Percentiles rank a stretch among this genome's conserved stretches.
Evolutionary conservation across 1,284 basidiomycete species (phyloP).

Genomic region (Cryptococcus neoformans): DNA sequence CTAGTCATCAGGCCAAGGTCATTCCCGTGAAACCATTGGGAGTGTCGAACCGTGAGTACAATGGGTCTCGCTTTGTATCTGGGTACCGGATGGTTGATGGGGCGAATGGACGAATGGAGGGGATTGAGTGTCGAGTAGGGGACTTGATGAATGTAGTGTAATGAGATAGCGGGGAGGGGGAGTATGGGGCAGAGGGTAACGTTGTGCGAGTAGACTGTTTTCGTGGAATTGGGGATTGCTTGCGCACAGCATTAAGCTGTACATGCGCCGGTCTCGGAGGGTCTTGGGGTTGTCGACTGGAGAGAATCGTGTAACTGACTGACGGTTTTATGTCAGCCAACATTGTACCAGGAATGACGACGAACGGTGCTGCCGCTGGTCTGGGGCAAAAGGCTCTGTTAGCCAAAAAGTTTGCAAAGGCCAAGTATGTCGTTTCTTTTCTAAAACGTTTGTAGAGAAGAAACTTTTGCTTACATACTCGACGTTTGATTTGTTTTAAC

Average conservation of each 20-base stretch:
- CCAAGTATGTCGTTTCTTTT: slow-evolving; percentile 58
- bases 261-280: neutral
- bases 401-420: slow-evolving; percentile 82
- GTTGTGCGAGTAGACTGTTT: neutral
- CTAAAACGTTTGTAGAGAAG: neutral
- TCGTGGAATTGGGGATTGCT: too few species aligned
- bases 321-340: slow-evolving; percentile 27
- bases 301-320: neutral
- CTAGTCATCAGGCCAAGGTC: slow-evolving; percentile 68
- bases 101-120: neutral
- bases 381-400: slow-evolving; percentile 82
- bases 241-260: too few species aligned
- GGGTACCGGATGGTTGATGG: neutral
- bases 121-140: neutral
- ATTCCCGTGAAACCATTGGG: slow-evolving; percentile 73
- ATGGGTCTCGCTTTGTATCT: neutral
- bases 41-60: slow-evolving; percentile 53
- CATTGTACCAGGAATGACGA: slow-evolving; percentile 44
- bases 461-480: neutral
- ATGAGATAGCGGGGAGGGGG: neutral
- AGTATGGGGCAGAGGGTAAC: neutral
- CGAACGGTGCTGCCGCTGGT: slow-evolving; percentile 53
- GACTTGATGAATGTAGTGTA: too few species aligned
- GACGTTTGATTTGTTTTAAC: slow-evolving; percentile 3
- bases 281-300: neutral